phyloP scores from a whole-genome alignment of 139 green algal species.

The Astrephomene gubernaculifera region DNA sequence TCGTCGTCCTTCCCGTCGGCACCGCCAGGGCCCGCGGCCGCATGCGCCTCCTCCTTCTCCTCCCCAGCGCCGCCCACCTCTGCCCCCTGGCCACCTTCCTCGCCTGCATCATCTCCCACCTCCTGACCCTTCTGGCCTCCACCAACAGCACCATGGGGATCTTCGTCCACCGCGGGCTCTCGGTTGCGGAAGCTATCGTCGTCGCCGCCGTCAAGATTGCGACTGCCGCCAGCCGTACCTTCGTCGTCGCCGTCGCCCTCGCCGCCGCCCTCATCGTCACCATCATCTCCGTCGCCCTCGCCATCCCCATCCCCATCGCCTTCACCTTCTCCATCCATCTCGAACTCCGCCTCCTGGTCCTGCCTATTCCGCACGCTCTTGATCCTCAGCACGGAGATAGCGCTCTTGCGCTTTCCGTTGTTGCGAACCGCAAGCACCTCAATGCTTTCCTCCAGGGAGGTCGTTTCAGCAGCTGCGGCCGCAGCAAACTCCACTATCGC shows the following conservation, averaged over 20 bases:
- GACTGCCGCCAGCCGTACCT: no score
- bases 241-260: background rate
- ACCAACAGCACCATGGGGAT: no score
- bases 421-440: slow-evolving; percentile 30
- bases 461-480: background rate
- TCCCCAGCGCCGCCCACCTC: background rate
- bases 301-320: background rate
- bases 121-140: background rate
- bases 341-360: background rate
- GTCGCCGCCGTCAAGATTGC: no score
- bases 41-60: background rate
- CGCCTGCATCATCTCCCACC: background rate
- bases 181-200: no score
- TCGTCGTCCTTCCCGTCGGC: background rate
- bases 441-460: slow-evolving; percentile 23
- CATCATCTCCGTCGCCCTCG: background rate
- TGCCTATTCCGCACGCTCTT: no score
- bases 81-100: background rate
- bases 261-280: background rate
- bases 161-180: no score
- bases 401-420: slow-evolving; percentile 8
- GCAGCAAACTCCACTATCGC: no score
- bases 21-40: background rate
- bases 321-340: background rate
- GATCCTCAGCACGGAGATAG: slow-evolving; percentile 9